Percentiles rank a stretch among this genome's conserved stretches.
Conservation (phyloP, 2,329 filamentous ascomycete genomes). For the Sporothrix curviconia region DNA sequence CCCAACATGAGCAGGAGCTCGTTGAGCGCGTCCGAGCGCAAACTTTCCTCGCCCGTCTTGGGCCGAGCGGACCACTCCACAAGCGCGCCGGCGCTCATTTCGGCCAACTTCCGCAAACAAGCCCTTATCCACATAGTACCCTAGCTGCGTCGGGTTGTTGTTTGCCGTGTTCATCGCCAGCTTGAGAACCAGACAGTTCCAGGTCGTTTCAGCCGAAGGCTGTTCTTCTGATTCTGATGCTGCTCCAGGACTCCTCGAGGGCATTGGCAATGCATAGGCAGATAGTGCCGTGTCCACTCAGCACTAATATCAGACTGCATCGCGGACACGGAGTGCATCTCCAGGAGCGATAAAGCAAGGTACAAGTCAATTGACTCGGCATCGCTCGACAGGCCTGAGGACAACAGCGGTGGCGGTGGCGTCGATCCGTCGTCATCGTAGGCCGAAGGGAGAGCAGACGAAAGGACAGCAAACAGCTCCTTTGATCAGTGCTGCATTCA, state of each 20-base stretch:
- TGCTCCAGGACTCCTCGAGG: constrained; percentile 30
- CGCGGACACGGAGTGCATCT: constrained; percentile 45
- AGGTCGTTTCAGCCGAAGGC: constrained; percentile 29
- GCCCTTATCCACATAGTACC: constrained; percentile 56
- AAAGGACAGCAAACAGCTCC: constrained; percentile 42
- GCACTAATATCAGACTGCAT: constrained; percentile 37
- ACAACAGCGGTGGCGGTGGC: neutral
- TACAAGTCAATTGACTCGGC: constrained; percentile 35
- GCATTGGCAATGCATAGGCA: constrained; percentile 47
- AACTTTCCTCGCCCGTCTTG: constrained; percentile 45
- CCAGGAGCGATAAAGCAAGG: constrained; percentile 43
- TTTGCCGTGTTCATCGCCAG: constrained; percentile 83
- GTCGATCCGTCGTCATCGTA: constrained; percentile 24
- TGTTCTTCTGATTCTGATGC: constrained; percentile 29
- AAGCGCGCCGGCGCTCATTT: constrained; percentile 47
- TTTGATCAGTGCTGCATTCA: constrained; percentile 43
- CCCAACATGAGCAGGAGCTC: constrained; percentile 72
- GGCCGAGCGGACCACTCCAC: constrained; percentile 36
- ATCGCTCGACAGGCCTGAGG: constrained; percentile 26
- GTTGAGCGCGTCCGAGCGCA: constrained; percentile 51
- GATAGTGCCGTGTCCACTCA: constrained; percentile 43
- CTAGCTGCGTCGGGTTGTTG: constrained; percentile 63
- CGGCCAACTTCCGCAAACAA: constrained; percentile 44
- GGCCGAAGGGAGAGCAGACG: constrained; percentile 25
- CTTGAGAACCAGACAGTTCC: constrained; percentile 51